phyloP scores from a whole-genome alignment of 192 early-diverging fungal genomes.

The Coemansia umbellata region DNA sequence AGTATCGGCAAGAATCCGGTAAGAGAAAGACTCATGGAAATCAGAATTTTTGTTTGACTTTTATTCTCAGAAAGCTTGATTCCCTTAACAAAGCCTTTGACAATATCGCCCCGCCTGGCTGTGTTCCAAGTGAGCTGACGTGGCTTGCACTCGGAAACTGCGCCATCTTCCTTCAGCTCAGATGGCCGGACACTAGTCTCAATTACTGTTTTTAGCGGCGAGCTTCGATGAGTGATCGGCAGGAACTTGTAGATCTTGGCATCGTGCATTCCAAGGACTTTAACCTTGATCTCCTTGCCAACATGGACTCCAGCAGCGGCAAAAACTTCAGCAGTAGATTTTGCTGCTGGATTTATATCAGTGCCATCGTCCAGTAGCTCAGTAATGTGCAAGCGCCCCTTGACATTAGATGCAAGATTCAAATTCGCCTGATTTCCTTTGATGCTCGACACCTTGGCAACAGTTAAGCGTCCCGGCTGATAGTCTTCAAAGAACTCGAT shows the following conservation, averaged over 20 bases:
- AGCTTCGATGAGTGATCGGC: slow-evolving; percentile 57
- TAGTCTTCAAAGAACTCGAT: slow-evolving; percentile 52
- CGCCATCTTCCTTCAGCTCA: slow-evolving; percentile 24
- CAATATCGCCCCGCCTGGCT: slow-evolving; percentile 37
- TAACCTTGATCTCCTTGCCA: slow-evolving; percentile 53
- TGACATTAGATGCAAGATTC: slow-evolving; percentile 62
- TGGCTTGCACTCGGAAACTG: not conserved
- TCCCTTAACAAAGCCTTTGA: slow-evolving; percentile 50
- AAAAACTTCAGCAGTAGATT: slow-evolving; percentile 28
- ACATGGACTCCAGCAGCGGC: slow-evolving; percentile 19
- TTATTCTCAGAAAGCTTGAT: slow-evolving; percentile 9
- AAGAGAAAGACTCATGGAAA: slow-evolving; percentile 19
- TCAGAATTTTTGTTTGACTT: slow-evolving; percentile 9
- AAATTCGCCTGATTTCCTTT: slow-evolving; percentile 60
- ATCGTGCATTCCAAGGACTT: slow-evolving; percentile 64
- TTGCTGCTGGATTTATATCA: slow-evolving; percentile 27
- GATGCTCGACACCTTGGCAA: slow-evolving; percentile 47
- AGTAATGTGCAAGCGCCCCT: slow-evolving; percentile 72
- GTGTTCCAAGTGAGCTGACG: slow-evolving; percentile 23
- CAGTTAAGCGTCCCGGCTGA: slow-evolving; percentile 38
- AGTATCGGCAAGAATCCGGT: slow-evolving; percentile 19
- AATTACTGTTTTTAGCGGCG: slow-evolving; percentile 51
- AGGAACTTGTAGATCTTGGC: slow-evolving; percentile 62
- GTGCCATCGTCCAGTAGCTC: slow-evolving; percentile 56
- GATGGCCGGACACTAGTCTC: slow-evolving; percentile 58